phyloP scores from a whole-genome alignment of 2,329 filamentous ascomycete genomes.

The Hypoxylon sp. region DNA sequence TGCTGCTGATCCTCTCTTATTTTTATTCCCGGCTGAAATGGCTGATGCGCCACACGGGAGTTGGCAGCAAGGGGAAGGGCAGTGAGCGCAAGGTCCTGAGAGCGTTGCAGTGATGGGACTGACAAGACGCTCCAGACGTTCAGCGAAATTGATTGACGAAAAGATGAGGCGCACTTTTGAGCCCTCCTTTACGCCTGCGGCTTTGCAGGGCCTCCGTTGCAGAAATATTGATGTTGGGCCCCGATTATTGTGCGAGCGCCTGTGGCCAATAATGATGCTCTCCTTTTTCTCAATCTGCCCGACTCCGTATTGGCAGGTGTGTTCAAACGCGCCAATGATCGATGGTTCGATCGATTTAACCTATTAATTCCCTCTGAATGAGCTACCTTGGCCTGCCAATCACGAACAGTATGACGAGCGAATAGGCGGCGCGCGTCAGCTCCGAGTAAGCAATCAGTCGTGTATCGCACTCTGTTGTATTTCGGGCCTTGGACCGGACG shows the following conservation, averaged over 20 bases:
- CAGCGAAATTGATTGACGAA: constrained; percentile 40
- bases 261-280: constrained; percentile 36
- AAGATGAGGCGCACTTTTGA: constrained; percentile 40
- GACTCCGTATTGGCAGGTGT: constrained; percentile 39
- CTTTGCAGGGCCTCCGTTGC: constrained; percentile 34
- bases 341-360: constrained; percentile 39
- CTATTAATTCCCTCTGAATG: constrained; percentile 42
- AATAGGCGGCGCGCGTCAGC: constrained; percentile 37
- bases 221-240: constrained; percentile 42
- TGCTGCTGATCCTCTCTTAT: constrained; percentile 46
- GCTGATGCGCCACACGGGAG: constrained; percentile 44
- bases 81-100: constrained; percentile 40
- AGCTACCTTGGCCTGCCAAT: constrained; percentile 40
- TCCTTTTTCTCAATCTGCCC: constrained; percentile 37
- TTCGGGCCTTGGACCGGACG: constrained; percentile 38
- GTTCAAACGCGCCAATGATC: constrained; percentile 41
- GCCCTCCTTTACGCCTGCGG: constrained; percentile 32
- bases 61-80: constrained; percentile 39
- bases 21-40: constrained; percentile 50
- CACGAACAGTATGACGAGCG: constrained; percentile 29
- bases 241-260: constrained; percentile 35
- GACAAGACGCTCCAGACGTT: constrained; percentile 42
- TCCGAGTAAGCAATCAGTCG: constrained; percentile 39
- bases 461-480: constrained; percentile 20
- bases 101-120: constrained; percentile 44